phyloP scores from a whole-genome alignment of 768 basidiomycete species.

The Thelephora aurantiotincta region DNA sequence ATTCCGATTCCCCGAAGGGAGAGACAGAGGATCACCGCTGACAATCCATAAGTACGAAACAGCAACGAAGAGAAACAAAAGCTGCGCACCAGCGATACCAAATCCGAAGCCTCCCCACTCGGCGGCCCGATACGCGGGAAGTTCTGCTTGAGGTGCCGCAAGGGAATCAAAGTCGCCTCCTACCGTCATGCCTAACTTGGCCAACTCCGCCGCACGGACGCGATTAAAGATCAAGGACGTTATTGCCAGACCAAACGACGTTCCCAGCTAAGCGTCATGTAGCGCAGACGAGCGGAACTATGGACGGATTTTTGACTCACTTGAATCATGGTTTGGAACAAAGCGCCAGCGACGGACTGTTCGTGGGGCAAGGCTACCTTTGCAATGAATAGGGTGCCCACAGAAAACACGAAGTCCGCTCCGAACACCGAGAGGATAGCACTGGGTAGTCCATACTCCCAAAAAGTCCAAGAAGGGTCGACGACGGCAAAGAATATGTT shows the following conservation, averaged over 20 bases:
- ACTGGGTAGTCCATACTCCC: constrained; percentile 67
- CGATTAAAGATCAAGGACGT: constrained; percentile 58
- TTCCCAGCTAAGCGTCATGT: constrained; percentile 32
- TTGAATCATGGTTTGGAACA: constrained; percentile 73
- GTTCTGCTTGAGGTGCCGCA: constrained; percentile 21
- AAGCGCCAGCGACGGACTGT: constrained; percentile 60
- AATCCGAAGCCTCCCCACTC: constrained; percentile 56
- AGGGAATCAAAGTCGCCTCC: constrained; percentile 15
- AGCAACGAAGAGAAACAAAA: neutral
- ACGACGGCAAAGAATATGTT: constrained; percentile 60
- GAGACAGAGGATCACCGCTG: neutral
- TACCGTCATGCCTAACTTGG: constrained; percentile 16
- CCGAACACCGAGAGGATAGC: constrained; percentile 54
- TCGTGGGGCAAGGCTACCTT: constrained; percentile 52
- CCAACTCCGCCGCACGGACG: constrained; percentile 23
- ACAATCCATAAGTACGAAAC: neutral
- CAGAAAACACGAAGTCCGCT: constrained; percentile 63
- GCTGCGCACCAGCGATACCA: constrained; percentile 39
- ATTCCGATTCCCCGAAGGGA: constrained; percentile 1
- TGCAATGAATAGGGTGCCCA: constrained; percentile 64
- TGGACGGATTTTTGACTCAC: constrained; percentile 17
- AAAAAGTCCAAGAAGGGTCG: constrained; percentile 39
- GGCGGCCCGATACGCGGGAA: constrained; percentile 46
- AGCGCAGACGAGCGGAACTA: neutral
- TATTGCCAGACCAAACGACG: constrained; percentile 55